Base-by-base conservation (phyloP, 2,329 filamentous ascomycete species). In the Fusarium domesticum region DNA sequence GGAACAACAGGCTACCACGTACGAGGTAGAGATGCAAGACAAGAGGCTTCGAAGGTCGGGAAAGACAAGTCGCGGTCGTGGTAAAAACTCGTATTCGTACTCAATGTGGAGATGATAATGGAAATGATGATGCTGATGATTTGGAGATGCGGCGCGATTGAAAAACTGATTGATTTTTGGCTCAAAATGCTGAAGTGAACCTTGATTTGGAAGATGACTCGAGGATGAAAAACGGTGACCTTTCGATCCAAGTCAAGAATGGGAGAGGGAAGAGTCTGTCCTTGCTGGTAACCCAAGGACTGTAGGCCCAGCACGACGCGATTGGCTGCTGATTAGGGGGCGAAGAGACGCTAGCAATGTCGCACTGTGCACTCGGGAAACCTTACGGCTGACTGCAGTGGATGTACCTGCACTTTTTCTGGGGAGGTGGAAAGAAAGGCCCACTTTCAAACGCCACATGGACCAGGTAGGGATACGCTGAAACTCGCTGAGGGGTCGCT, bases 321-420 rank as follows among this genome's bases (percentile, higher is more conserved):
- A 59, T 58, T 59, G 70, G 53, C 44, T 20, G 28, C 28, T 35
- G n/a, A 31, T 37, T 45, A 50, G 54, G 40, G 45, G 35, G 25
- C 50, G 43, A 50, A 47, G 3, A 8, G 23, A 28, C 23, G 23
- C 23, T 28, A 28, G 14, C 7, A 8, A 12, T 8, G 4, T 4
- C 23, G 23, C 23, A 28, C 23, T 28, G 23, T 28, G 23, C 23
- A 28, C 5, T 28, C 14, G 10, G 23, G 23, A 28, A 28, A 28
- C 23, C 23, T 28, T 46, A 39, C 43, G 47, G 47, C 43, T 39
- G 43, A 37, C 47, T 43, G 46, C 46, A 48, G 46, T 35, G 46
- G 45, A 37, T 41, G 42, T 33, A 32, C 35, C 46, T 35, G 46
- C 46, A 48, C 38, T 48, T 48, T 45, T 28, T 8, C 23, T 28